These are phyloP conservation scores for Penicillium aurantiogriseum DNA, from an alignment of 2,329 filamentous ascomycete genomes.

Conservation along the genomic window DNA sequence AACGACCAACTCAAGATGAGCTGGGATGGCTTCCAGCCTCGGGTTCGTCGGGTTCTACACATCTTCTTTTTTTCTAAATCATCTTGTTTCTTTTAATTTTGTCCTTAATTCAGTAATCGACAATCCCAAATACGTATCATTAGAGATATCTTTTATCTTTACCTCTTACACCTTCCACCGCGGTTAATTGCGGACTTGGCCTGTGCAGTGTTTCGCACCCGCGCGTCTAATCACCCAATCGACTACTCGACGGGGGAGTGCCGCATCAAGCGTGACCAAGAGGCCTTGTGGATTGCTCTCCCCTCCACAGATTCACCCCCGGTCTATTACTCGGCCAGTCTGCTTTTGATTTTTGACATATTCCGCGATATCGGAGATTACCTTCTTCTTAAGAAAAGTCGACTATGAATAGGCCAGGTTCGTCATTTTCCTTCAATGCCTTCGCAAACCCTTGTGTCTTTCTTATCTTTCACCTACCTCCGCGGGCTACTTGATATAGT, in stretches of 20 bases:
- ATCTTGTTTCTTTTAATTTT: not conserved
- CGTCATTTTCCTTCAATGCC: constrained; percentile 34
- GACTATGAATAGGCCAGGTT: constrained; percentile 53
- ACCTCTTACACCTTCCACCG: not conserved
- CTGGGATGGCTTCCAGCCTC: not conserved
- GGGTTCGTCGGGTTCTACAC: not conserved
- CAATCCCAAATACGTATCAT: not conserved
- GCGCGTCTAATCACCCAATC: constrained; percentile 28
- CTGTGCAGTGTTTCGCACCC: constrained; percentile 15
- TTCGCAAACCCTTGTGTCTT: constrained; percentile 7
- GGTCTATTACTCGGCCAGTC: constrained; percentile 8
- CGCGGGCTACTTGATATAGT: constrained; percentile 3
- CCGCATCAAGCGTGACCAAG: constrained; percentile 24
- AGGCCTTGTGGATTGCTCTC: constrained; percentile 19
- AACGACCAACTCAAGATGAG: not conserved
- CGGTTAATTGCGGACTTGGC: constrained; percentile 2
- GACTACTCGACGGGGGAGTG: constrained; percentile 28
- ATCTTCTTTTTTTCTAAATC: too few species aligned
- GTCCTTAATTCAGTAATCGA: not conserved
- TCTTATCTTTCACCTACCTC: constrained; percentile 3
- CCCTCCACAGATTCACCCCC: constrained; percentile 17
- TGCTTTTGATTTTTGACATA: constrained; percentile 15
- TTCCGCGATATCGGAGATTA: constrained; percentile 8
- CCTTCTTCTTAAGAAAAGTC: not conserved
- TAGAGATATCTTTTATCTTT: not conserved